Percentiles rank a stretch among this genome's conserved stretches.
Evolutionary conservation across 2,329 filamentous ascomycete genomes (phyloP).

Genomic region (Capronia americana): DNA sequence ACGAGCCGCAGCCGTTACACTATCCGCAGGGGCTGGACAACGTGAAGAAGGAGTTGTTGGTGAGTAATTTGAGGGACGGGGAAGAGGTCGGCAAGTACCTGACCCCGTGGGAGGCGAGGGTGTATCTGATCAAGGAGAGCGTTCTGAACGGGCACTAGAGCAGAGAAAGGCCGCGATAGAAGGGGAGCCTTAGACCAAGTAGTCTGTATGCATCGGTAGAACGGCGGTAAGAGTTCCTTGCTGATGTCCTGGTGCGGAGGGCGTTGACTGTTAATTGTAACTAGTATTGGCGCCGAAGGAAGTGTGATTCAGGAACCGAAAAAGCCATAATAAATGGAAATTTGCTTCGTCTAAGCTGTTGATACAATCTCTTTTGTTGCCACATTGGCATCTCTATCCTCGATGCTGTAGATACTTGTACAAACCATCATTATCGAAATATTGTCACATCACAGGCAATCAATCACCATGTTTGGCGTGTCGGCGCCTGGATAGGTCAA

Average conservation of each 20-base stretch:
- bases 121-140: constrained; percentile 32
- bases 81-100: constrained; percentile 36
- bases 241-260: not conserved
- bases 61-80: constrained; percentile 25
- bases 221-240: not conserved
- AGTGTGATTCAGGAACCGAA: not conserved
- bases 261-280: not conserved
- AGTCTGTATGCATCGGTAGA: not conserved
- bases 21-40: constrained; percentile 31
- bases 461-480: not conserved
- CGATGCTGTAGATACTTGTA: not conserved
- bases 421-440: not conserved
- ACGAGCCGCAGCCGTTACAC: constrained; percentile 36
- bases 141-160: constrained; percentile 30
- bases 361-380: not conserved
- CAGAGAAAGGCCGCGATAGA: not conserved
- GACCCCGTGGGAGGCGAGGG: constrained; percentile 38
- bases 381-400: not conserved
- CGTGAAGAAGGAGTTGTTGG: constrained; percentile 31
- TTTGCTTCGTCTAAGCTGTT: not conserved
- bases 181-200: not conserved
- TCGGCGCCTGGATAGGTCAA: not conserved
- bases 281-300: not conserved
- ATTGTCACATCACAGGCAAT: not conserved
- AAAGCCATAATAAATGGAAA: not conserved